Evolutionary conservation across 108 stramenopile genomes (phyloP).

Genomic region (Nannochloropsis gaditana): DNA sequence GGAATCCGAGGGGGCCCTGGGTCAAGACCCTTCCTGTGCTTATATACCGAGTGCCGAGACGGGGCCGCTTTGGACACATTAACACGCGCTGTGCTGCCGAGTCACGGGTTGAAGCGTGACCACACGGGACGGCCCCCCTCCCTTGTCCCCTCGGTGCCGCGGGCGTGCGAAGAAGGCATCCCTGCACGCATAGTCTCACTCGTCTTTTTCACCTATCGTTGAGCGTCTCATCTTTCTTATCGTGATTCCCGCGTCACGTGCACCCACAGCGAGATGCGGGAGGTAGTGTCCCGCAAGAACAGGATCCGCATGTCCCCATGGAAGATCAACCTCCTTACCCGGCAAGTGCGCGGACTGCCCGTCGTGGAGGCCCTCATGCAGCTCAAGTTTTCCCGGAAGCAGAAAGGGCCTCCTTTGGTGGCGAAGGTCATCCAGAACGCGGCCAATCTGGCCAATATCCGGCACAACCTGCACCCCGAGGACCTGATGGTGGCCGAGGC

Average conservation of each 20-base stretch:
- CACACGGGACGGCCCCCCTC: too few relatives aligned
- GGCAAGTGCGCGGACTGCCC: not conserved
- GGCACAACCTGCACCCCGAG: not conserved
- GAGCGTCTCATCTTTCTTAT: not conserved
- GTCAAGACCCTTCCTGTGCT: too few relatives aligned
- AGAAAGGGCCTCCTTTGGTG: not conserved
- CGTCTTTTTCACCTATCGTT: too few relatives aligned
- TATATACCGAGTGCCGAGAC: too few relatives aligned
- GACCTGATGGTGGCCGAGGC: not conserved
- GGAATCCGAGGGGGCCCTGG: too few relatives aligned
- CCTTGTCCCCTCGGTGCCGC: too few relatives aligned
- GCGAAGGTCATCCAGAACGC: constrained; percentile 19
- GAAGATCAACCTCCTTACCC: constrained; percentile 14
- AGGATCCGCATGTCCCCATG: not conserved
- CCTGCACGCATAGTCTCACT: too few relatives aligned
- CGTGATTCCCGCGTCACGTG: not conserved
- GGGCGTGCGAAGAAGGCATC: too few relatives aligned
- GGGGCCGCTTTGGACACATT: too few relatives aligned
- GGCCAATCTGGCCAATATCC: not conserved
- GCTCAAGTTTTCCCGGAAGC: constrained; percentile 15
- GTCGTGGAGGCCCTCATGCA: constrained; percentile 8
- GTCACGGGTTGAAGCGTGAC: too few relatives aligned
- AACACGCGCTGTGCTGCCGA: too few relatives aligned
- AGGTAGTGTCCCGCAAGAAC: constrained; percentile 1
- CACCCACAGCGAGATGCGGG: not conserved